Base-by-base conservation (phyloP, 768 basidiomycete genomes). In the Calocybe indica region DNA sequence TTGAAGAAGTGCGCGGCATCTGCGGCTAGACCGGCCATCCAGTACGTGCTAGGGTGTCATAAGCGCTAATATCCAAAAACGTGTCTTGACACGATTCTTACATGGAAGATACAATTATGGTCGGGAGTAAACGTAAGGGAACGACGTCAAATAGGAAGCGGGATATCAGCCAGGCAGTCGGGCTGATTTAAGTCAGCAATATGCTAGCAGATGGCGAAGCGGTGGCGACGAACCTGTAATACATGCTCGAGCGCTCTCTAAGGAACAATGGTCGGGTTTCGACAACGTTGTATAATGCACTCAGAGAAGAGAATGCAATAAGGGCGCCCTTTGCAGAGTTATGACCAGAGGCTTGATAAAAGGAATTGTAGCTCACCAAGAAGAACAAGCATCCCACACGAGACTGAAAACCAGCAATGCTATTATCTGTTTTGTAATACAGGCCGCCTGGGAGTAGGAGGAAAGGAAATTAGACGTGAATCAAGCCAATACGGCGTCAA, bases 361-460 rank as follows among this genome's bases (percentile, higher is more conserved):
- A 30, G 12, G 40, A 40, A 9, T 28, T 56, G 62, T 15, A 31
- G 53, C 68, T 32, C 54, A 88, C 88, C 57, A 96, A 62, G 80
- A 98, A 98, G 75, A 98, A 96, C 37, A 98, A 65, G 54, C 87
- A 90, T 30, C 94, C 94, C n/a, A 98, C 78, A 30, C 94, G 78
- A 34, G 86, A 87, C 62, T 96, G 93, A 74, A 96, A 96, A 1
- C 93, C 93, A 22, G 92, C 88, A 52, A 96, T 95, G 4, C 80
- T 85, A 13, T 78, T 68, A 33, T 75, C 79, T 0, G 90, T 92
- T 29, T 92, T 62, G 67, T 73, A 97, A 62, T 94, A 96, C 47
- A 95, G 63, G 0, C 94, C 93, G 48, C 92, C 88, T 86, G 47
- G 3, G 28, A 22, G 6, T 45, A 13, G 22, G 49, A 28, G 10